Conservation (phyloP, 2,329 filamentous ascomycete genomes). For the Dryadomyces sulphureus region DNA sequence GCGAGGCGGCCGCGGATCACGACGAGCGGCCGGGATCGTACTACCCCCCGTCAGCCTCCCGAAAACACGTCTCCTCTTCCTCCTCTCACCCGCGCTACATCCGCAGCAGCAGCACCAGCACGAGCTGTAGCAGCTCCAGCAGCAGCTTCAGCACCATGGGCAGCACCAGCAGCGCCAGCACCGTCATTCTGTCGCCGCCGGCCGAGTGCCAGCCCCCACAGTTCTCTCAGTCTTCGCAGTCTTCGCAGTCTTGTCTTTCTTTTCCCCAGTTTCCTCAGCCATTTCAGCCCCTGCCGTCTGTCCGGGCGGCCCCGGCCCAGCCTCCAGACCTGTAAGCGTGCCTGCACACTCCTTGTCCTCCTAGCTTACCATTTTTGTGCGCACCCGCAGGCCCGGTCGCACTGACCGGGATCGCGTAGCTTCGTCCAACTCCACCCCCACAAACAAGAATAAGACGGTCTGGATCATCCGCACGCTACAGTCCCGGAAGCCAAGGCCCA, state of each 20-base stretch:
- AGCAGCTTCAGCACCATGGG: conserved; percentile 1
- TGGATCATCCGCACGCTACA: conserved; percentile 10
- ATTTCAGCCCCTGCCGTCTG: too few relatives aligned
- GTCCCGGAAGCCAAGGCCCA: conserved; percentile 5
- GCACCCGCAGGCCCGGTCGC: too few relatives aligned
- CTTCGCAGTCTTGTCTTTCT: too few relatives aligned
- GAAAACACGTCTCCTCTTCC: neutral
- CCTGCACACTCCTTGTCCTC: too few relatives aligned
- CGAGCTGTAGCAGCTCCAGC: conserved; percentile 6
- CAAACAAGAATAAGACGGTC: conserved; percentile 9
- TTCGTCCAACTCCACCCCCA: neutral
- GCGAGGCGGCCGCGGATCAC: too few relatives aligned
- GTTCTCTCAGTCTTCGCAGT: neutral
- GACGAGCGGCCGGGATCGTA: neutral
- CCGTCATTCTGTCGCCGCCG: conserved; percentile 1
- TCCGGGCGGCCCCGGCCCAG: too few relatives aligned
- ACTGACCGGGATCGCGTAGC: neutral
- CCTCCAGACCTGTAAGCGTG: too few relatives aligned
- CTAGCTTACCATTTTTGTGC: too few relatives aligned
- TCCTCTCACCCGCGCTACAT: neutral
- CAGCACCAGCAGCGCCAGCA: neutral
- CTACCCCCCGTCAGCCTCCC: neutral
- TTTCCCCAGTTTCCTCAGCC: too few relatives aligned
- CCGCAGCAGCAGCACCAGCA: neutral
- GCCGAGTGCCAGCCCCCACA: neutral